Evolutionary conservation across 805 yeast genomes (phyloP).

Genomic region (Blastobotrys chiropterorum): DNA sequence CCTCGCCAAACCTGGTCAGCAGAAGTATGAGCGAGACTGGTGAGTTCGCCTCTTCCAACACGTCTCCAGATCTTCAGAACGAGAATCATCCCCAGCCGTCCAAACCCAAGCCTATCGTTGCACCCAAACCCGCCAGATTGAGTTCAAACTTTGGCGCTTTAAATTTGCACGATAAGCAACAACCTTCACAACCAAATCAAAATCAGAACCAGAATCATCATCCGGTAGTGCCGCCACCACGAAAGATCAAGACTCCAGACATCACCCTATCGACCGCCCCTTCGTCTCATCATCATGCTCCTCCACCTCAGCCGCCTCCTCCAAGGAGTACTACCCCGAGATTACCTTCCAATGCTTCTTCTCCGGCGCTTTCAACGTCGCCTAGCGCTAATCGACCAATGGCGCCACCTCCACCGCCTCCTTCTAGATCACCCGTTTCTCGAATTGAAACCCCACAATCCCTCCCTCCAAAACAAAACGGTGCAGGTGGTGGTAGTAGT

Average conservation of each 20-base stretch:
- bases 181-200: background rate
- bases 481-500: background rate
- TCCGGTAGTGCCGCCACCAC: conserved; percentile 6
- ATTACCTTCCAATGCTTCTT: background rate
- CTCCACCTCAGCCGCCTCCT: conserved; percentile 5
- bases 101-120: conserved; percentile 10
- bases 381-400: background rate
- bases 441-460: background rate
- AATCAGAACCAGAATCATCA: background rate
- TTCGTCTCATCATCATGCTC: background rate
- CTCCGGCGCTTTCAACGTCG: background rate
- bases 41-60: too few relatives aligned
- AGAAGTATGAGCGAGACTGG: background rate
- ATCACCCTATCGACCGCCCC: background rate
- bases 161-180: background rate
- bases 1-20: background rate
- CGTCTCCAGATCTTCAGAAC: too few relatives aligned
- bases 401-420: conserved; percentile 4
- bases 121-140: conserved; percentile 18
- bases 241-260: background rate
- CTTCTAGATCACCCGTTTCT: background rate
- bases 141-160: background rate
- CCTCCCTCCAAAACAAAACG: background rate
- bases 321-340: background rate
- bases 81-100: background rate